Evolutionary conservation across 495 filamentous ascomycete genomes (phyloP), one percentile per base, ranked within the genome.

Genomic region (Annulohypoxylon nitens): DNA sequence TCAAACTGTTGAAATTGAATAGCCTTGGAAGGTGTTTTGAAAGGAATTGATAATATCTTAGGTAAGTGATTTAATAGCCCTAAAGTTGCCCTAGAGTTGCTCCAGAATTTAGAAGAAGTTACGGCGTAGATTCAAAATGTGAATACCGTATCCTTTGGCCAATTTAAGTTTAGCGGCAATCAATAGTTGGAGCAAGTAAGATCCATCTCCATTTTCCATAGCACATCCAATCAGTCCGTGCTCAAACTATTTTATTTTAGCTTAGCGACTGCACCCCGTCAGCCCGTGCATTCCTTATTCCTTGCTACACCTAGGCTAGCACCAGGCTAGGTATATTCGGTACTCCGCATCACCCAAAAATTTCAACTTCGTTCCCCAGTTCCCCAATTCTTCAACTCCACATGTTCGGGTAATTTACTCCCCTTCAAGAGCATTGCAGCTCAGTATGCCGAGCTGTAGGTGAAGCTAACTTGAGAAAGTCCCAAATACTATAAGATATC

Each of bases 331-430:
- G 36, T 39, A 60, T 2, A 18, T 45, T 34, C 41, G 55, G 64
- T 73, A 72, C 73, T 71, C 69, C 73, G 69, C 73, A 75, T 72
- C 23, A 34, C 37, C 50, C 59, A 39, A 67, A 36, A 45, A 25
- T 20, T 61, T 43, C 53, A 30, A 39, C 25, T 6, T 62, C 48
- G 53, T 53, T 25, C 30, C 63, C 67, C 68, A 64, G 72, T 75
- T 67, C 72, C 68, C 72, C 72, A 75, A 75, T 53, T 75, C 62
- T 51, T 63, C 60, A 71, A 60, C 73, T 69, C 73, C 69, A 68
- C 73, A 73, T 48, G 23, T 63, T 75, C 73, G 73, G 69, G 69
- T 72, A 75, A 75, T 72, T 66, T 62, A 39, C 25, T 57, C 36
- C 26, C 53, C 45, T 30, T 47, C 20, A 34, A 61, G 34, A 50